These are phyloP conservation scores for Saccharomycopsis sp. DNA, from an alignment of 805 yeast species.

Conservation along the genomic window DNA sequence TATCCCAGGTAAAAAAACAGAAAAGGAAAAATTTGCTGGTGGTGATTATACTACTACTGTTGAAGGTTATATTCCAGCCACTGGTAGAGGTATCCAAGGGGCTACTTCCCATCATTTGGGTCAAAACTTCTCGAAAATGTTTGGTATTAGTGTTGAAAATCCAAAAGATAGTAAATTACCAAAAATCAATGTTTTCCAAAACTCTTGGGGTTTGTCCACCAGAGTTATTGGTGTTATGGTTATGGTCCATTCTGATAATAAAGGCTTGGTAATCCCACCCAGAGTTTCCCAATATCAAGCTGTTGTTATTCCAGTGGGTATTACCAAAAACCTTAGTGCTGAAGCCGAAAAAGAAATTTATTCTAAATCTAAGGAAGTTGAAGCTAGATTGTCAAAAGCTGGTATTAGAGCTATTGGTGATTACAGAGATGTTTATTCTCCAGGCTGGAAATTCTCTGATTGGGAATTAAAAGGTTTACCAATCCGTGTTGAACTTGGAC, in stretches of 20 bases:
- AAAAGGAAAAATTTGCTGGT: conserved; percentile 97
- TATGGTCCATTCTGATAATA: conserved; percentile 97
- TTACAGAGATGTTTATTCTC: conserved; percentile 87
- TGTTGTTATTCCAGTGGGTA: conserved; percentile 90
- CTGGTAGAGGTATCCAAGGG: conserved; percentile 99
- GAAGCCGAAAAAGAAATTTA: conserved; percentile 64
- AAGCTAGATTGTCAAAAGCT: conserved; percentile 42
- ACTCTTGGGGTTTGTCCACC: conserved; percentile 98
- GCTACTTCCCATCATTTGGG: conserved; percentile 98
- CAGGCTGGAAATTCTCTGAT: conserved; percentile 98
- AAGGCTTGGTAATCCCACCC: conserved; percentile 97
- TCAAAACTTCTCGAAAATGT: conserved; percentile 97
- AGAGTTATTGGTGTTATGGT: conserved; percentile 99
- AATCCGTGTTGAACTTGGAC: conserved; percentile 90
- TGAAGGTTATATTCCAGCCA: conserved; percentile 95
- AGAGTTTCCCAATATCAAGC: conserved; percentile 89
- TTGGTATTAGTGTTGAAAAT: conserved; percentile 88
- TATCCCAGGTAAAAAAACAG: conserved; percentile 89
- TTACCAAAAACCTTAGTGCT: conserved; percentile 74
- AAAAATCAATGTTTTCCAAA: conserved; percentile 84
- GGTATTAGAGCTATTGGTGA: conserved; percentile 78
- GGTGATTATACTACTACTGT: conserved; percentile 91
- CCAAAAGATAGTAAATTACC: conserved; percentile 87
- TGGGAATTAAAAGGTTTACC: conserved; percentile 97
- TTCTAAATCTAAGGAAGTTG: conserved; percentile 62